phyloP scores from a whole-genome alignment of 768 basidiomycete species.

The Trichaptum fuscoviolaceum region DNA sequence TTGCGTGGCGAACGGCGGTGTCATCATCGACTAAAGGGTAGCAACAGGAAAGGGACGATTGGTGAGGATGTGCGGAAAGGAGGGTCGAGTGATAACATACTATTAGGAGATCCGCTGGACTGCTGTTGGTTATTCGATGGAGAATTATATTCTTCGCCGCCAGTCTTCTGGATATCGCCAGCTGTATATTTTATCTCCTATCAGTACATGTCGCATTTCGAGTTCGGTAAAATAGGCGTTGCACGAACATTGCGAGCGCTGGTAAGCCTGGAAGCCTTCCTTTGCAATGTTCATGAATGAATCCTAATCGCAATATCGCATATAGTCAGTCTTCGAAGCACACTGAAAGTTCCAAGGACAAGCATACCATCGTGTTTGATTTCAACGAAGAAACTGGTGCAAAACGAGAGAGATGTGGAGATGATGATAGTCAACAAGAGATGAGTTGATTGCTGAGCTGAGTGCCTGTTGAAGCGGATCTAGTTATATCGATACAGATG shows the following conservation, averaged over 20 bases:
- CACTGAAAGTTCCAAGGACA: neutral
- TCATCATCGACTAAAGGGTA: conserved; percentile 51
- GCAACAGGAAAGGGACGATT: conserved; percentile 5
- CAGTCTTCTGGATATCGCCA: conserved; percentile 41
- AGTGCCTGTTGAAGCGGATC: neutral
- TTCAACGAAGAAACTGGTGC: neutral
- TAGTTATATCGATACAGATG: neutral
- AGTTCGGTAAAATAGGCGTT: conserved; percentile 6
- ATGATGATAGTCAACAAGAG: neutral
- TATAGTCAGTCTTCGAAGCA: neutral
- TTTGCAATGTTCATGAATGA: conserved; percentile 64
- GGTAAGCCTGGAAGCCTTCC: conserved; percentile 53
- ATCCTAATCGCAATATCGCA: conserved; percentile 15
- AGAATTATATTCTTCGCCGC: conserved; percentile 59
- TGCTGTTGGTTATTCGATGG: conserved; percentile 21
- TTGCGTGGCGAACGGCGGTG: conserved; percentile 53
- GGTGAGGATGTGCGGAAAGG: no score
- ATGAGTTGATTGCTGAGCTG: neutral
- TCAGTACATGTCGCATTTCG: conserved; percentile 8
- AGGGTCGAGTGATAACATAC: conserved; percentile 5
- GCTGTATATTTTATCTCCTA: conserved; percentile 25
- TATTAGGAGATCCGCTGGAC: conserved; percentile 11
- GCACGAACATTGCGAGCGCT: conserved; percentile 40
- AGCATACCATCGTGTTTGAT: neutral
- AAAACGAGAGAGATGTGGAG: neutral